Conservation (phyloP, 1,284 basidiomycete species). For the Ustanciosporium gigantosporum region DNA sequence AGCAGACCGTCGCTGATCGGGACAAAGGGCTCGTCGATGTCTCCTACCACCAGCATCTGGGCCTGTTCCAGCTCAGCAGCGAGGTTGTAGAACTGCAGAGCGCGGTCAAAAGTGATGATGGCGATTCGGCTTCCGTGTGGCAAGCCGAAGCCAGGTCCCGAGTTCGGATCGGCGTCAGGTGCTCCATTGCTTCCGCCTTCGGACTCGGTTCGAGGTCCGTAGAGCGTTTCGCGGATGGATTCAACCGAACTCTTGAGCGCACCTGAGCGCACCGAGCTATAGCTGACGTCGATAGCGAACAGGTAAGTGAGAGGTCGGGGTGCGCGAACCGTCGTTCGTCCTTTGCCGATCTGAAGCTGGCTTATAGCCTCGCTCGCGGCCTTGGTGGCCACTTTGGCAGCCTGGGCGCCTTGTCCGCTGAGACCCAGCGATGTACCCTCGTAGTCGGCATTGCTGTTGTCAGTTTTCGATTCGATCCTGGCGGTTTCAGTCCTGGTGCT, state of each 20-base stretch:
- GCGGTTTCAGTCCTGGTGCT: constrained; percentile 47
- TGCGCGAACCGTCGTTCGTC: constrained; percentile 54
- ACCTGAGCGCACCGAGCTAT: constrained; percentile 73
- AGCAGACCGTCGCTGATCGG: constrained; percentile 79
- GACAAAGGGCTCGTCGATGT: constrained; percentile 86
- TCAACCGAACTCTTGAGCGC: constrained; percentile 74
- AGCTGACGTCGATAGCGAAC: constrained; percentile 87
- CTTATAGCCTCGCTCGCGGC: constrained; percentile 54
- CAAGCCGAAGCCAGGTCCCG: constrained; percentile 53
- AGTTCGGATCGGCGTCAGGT: constrained; percentile 18
- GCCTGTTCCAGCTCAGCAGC: constrained; percentile 70
- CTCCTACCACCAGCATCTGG: constrained; percentile 81
- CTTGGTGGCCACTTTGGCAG: constrained; percentile 55
- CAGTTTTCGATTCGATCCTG: constrained; percentile 40
- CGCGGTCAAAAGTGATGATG: constrained; percentile 81
- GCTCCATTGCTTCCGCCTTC: constrained; percentile 27
- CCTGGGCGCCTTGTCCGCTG: constrained; percentile 46
- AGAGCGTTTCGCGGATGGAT: constrained; percentile 72
- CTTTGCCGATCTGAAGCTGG: constrained; percentile 49
- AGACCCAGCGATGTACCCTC: constrained; percentile 53
- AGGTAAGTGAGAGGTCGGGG: constrained; percentile 72
- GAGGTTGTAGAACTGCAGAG: constrained; percentile 87
- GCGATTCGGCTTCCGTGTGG: constrained; percentile 63
- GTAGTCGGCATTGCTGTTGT: constrained; percentile 29
- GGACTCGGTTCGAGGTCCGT: constrained; percentile 58